These are phyloP conservation scores for Scopulariopsis brevicaulis DNA, from an alignment of 2,329 filamentous ascomycete species.

Conservation along the genomic window DNA sequence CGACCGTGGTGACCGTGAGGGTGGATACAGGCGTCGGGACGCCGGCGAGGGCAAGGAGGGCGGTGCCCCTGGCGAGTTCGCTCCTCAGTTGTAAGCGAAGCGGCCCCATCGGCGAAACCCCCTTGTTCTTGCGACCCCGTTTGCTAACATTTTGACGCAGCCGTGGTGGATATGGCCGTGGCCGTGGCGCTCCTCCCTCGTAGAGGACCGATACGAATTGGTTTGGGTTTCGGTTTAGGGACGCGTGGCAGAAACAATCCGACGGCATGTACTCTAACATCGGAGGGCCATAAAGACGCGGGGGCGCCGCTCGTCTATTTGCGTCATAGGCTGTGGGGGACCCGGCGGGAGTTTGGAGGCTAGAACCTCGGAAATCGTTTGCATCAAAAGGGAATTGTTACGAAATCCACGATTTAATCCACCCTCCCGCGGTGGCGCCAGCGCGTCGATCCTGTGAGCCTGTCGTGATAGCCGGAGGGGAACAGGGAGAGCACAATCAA, in stretches of 20 bases:
- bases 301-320: constrained; percentile 26
- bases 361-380: constrained; percentile 38
- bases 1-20: constrained; percentile 71
- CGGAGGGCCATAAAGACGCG: constrained; percentile 20
- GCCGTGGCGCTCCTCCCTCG: constrained; percentile 66
- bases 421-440: constrained; percentile 7
- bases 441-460: constrained; percentile 25
- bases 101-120: not conserved
- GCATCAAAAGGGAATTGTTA: constrained; percentile 21
- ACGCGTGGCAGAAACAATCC: constrained; percentile 26
- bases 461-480: not conserved
- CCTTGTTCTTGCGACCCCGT: not conserved
- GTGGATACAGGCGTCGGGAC: constrained; percentile 86
- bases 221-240: constrained; percentile 29
- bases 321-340: constrained; percentile 26
- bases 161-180: constrained; percentile 85
- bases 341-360: constrained; percentile 33
- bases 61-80: constrained; percentile 83
- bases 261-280: constrained; percentile 37
- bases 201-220: constrained; percentile 32
- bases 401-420: constrained; percentile 2
- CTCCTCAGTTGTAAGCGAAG: constrained; percentile 67
- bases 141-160: constrained; percentile 22
- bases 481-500: not conserved
- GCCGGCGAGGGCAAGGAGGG: constrained; percentile 80